Evolutionary conservation across 1,139 yeast genomes (phyloP).

Genomic region (Zygosaccharomyces sapae): DNA sequence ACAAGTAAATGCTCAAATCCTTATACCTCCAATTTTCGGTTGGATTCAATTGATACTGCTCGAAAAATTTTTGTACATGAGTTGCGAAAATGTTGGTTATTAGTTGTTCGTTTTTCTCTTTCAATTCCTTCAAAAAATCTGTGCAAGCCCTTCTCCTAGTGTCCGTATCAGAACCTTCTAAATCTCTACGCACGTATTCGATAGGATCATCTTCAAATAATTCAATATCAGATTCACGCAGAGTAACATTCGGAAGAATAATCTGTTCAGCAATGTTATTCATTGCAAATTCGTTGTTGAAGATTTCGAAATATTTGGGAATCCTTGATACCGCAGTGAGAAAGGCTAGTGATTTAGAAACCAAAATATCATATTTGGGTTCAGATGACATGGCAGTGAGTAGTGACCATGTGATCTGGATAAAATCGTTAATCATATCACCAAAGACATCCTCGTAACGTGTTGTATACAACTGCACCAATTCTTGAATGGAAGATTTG

Average conservation of each 20-base stretch:
- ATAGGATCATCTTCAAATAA: conserved; percentile 95
- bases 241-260: conserved; percentile 79
- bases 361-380: conserved; percentile 77
- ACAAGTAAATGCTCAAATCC: conserved; percentile 81
- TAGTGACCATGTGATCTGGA: conserved; percentile 77
- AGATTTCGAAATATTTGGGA: conserved; percentile 59
- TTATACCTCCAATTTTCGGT: conserved; percentile 69
- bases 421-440: conserved; percentile 68
- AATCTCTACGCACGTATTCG: conserved; percentile 82
- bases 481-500: conserved; percentile 79
- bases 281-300: conserved; percentile 63
- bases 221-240: conserved; percentile 86
- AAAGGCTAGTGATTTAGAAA: conserved; percentile 77
- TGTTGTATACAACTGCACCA: conserved; percentile 79
- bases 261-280: conserved; percentile 77
- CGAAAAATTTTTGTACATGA: conserved; percentile 66
- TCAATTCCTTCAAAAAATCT: conserved; percentile 82
- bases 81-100: conserved; percentile 72
- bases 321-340: conserved; percentile 76
- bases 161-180: conserved; percentile 92
- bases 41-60: conserved; percentile 43
- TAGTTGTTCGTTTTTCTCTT: conserved; percentile 68
- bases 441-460: conserved; percentile 90
- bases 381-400: conserved; percentile 64
- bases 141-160: conserved; percentile 89